A percentile compares a stretch with the other conserved stretches of the same genome.
Evolutionary conservation across 2,329 filamentous ascomycete species (phyloP).

Genomic region (Trichoderma breve): DNA sequence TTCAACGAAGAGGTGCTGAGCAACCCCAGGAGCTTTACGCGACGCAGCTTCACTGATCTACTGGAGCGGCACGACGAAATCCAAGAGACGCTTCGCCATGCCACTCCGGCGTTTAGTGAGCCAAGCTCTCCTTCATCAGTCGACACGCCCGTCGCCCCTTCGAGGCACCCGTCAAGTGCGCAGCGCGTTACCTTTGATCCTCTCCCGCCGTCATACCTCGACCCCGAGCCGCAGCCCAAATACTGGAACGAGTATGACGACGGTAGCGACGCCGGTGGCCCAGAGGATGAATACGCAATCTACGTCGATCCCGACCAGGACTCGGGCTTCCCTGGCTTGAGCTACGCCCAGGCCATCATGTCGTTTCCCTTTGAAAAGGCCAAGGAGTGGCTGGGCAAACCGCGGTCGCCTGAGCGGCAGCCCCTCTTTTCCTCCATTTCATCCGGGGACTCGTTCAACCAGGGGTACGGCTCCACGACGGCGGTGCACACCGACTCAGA

Average conservation of each 20-base stretch:
- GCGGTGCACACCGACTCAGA: conserved; percentile 39
- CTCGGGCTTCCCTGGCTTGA: conserved; percentile 60
- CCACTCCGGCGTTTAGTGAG: conserved; percentile 41
- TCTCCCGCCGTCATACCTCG: conserved; percentile 31
- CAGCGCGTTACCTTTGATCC: conserved; percentile 31
- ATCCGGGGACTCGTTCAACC: conserved; percentile 24
- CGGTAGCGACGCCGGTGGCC: conserved; percentile 65
- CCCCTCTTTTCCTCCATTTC: conserved; percentile 19
- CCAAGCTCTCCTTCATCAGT: conserved; percentile 40
- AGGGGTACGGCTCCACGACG: conserved; percentile 33
- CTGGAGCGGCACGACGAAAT: conserved; percentile 52
- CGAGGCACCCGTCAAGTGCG: neutral
- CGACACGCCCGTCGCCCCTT: conserved; percentile 24
- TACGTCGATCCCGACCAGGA: conserved; percentile 70
- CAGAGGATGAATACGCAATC: conserved; percentile 65
- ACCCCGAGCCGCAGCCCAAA: conserved; percentile 34
- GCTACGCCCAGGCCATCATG: conserved; percentile 55
- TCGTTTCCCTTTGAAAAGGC: conserved; percentile 50
- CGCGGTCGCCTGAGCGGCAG: conserved; percentile 27
- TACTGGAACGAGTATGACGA: conserved; percentile 91
- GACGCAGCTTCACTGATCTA: conserved; percentile 59
- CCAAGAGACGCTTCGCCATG: conserved; percentile 45
- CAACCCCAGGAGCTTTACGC: conserved; percentile 69
- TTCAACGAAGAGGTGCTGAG: conserved; percentile 66
- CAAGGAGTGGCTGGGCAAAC: conserved; percentile 48